phyloP scores from a whole-genome alignment of 78 protist species.

The Cavenderia fasciculata region DNA sequence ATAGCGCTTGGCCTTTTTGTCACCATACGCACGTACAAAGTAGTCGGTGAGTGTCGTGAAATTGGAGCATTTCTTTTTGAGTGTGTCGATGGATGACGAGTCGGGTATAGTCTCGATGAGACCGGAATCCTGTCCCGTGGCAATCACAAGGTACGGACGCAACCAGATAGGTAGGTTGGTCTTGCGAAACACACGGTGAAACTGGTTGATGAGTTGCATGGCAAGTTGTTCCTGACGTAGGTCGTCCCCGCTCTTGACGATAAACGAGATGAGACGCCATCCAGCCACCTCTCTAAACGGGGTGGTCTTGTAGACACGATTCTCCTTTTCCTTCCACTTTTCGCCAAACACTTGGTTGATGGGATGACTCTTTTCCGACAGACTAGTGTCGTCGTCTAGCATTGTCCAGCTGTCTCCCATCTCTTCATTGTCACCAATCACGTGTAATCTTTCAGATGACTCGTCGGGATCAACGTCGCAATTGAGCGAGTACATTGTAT shows the following conservation, averaged over 20 bases:
- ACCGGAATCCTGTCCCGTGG: conserved; percentile 86
- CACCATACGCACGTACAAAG: conserved; percentile 75
- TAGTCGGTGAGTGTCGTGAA: conserved; percentile 36
- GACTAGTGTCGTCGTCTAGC: neutral
- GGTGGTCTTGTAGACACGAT: conserved; percentile 12
- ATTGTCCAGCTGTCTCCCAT: no score
- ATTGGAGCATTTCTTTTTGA: conserved; percentile 83
- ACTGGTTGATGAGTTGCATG: conserved; percentile 83
- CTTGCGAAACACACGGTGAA: conserved; percentile 64
- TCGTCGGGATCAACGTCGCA: conserved; percentile 29
- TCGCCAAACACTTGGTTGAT: conserved; percentile 62
- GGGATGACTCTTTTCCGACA: neutral
- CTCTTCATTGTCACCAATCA: neutral
- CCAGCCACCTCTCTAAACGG: neutral
- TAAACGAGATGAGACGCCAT: conserved; percentile 79
- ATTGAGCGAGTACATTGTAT: neutral
- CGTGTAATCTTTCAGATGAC: neutral
- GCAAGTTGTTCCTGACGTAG: conserved; percentile 88
- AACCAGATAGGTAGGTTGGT: conserved; percentile 66
- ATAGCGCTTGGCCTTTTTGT: neutral
- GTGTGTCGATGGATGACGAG: conserved; percentile 85
- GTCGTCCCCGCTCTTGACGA: conserved; percentile 89
- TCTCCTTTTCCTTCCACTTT: conserved; percentile 64
- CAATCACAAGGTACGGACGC: conserved; percentile 82
- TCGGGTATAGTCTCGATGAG: conserved; percentile 87